These are phyloP conservation scores for Anthostomella pinea DNA, from an alignment of 2,329 filamentous ascomycete species.

Conservation along the genomic window DNA sequence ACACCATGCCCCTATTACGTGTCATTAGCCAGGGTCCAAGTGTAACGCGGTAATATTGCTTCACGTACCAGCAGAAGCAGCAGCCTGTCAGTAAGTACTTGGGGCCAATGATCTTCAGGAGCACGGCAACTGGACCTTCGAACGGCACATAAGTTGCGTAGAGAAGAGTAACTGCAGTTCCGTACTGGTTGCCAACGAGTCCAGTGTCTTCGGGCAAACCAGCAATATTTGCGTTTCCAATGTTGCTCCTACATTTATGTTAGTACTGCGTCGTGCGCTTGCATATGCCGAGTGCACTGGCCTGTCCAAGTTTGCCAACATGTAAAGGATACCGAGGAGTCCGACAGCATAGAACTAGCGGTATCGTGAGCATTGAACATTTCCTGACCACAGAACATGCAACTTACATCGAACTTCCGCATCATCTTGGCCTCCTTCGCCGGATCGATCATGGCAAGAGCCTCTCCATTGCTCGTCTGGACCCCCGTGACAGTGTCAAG, in stretches of 20 bases:
- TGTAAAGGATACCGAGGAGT: slow-evolving; percentile 24
- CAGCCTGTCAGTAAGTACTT: slow-evolving; percentile 29
- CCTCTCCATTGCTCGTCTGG: slow-evolving; percentile 1
- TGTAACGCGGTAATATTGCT: not conserved
- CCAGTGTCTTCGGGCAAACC: slow-evolving; percentile 34
- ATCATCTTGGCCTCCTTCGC: slow-evolving; percentile 20
- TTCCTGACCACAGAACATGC: not conserved
- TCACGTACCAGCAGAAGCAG: slow-evolving; percentile 20
- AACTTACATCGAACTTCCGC: slow-evolving; percentile 24
- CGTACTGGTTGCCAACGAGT: slow-evolving; percentile 30
- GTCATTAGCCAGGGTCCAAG: not conserved
- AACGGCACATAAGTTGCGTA: slow-evolving; percentile 34
- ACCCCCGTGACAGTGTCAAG: not conserved
- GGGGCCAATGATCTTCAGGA: slow-evolving; percentile 34
- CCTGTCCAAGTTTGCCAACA: slow-evolving; percentile 32
- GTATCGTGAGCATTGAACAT: slow-evolving; percentile 10
- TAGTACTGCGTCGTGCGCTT: not conserved
- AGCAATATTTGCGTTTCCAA: slow-evolving; percentile 32
- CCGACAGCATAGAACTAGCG: slow-evolving; percentile 13
- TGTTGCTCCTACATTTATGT: slow-evolving; percentile 3
- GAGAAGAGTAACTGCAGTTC: slow-evolving; percentile 33
- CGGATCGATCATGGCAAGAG: slow-evolving; percentile 5
- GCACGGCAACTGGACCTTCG: slow-evolving; percentile 30
- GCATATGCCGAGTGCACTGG: not conserved
- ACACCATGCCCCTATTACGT: slow-evolving; percentile 17